phyloP scores from a whole-genome alignment of 2,329 filamentous ascomycete species.

The Ophiocordyceps australis region DNA sequence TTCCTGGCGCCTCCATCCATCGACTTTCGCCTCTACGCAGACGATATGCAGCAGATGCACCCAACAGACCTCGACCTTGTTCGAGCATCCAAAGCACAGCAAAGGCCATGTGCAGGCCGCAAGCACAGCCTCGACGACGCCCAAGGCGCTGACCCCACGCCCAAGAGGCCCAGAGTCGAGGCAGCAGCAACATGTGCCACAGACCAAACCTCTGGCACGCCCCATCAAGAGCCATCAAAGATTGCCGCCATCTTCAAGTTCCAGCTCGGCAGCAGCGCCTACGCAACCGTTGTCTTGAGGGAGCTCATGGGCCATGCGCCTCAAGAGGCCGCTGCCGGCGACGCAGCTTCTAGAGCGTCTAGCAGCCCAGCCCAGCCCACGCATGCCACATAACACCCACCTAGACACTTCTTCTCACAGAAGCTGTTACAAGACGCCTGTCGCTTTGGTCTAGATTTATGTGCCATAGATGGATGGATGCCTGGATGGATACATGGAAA shows the following conservation, averaged over 20 bases:
- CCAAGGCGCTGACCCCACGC: slow-evolving; percentile 4
- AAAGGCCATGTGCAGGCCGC: too few species aligned
- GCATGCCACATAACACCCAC: too few species aligned
- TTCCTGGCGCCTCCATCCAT: slow-evolving; percentile 48
- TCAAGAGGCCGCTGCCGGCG: slow-evolving; percentile 5
- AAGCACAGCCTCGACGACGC: slow-evolving; percentile 1
- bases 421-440: too few species aligned
- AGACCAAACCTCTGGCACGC: too few species aligned
- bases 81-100: slow-evolving; percentile 23
- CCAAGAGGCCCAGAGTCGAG: slow-evolving; percentile 6
- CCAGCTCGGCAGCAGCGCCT: slow-evolving; percentile 61
- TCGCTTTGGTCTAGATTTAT: too few species aligned
- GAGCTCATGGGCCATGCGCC: slow-evolving; percentile 47
- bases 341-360: background rate
- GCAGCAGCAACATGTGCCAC: slow-evolving; percentile 1
- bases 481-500: too few species aligned
- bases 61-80: slow-evolving; percentile 69
- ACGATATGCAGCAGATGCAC: slow-evolving; percentile 68
- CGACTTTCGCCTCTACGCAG: slow-evolving; percentile 50
- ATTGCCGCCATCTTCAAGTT: slow-evolving; percentile 58
- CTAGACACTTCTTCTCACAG: too few species aligned
- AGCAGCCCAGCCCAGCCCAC: too few species aligned
- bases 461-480: too few species aligned
- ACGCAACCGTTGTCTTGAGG: slow-evolving; percentile 67
- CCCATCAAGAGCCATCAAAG: too few species aligned